phyloP scores from a whole-genome alignment of 2,329 filamentous ascomycete genomes.

The Penicillium brevicompactum region DNA sequence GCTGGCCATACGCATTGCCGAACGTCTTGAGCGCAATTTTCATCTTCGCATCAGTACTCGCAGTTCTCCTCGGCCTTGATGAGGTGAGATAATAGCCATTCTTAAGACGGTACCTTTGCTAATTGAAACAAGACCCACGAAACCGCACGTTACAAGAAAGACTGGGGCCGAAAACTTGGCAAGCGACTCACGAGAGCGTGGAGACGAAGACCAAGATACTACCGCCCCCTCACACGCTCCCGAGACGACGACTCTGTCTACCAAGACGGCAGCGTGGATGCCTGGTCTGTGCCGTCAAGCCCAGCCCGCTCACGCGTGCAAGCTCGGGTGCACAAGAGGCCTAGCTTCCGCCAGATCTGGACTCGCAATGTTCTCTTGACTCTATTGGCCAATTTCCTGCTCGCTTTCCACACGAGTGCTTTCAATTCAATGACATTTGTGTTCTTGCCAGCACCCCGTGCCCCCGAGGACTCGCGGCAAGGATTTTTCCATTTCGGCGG shows the following conservation, averaged over 20 bases:
- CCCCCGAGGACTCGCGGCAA: constrained; percentile 43
- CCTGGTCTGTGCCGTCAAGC: constrained; percentile 30
- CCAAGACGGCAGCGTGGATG: constrained; percentile 30
- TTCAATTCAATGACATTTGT: constrained; percentile 77
- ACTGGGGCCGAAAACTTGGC: constrained; percentile 45
- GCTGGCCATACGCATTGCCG: constrained; percentile 70
- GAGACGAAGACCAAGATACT: constrained; percentile 32
- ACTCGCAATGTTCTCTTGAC: constrained; percentile 58
- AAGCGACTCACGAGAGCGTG: constrained; percentile 34
- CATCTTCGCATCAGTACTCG: constrained; percentile 56
- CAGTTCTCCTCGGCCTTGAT: constrained; percentile 66
- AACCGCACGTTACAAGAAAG: constrained; percentile 39
- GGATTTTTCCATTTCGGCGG: constrained; percentile 64
- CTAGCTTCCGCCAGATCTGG: constrained; percentile 55
- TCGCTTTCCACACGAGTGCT: constrained; percentile 73
- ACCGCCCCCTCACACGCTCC: constrained; percentile 36
- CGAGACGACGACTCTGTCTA: constrained; percentile 35
- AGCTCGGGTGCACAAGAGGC: constrained; percentile 42
- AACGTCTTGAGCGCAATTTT: constrained; percentile 67
- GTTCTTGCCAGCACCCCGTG: constrained; percentile 73
- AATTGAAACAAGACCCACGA: constrained; percentile 36
- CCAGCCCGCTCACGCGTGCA: constrained; percentile 25
- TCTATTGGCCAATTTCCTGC: constrained; percentile 66
- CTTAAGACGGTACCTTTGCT: neutral
- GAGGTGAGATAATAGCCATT: constrained; percentile 49